A percentile compares a stretch with the other conserved stretches of the same genome.
These are phyloP conservation scores for Prillingera fragicola DNA, from an alignment of 1,284 basidiomycete species.

Conservation along the genomic window DNA sequence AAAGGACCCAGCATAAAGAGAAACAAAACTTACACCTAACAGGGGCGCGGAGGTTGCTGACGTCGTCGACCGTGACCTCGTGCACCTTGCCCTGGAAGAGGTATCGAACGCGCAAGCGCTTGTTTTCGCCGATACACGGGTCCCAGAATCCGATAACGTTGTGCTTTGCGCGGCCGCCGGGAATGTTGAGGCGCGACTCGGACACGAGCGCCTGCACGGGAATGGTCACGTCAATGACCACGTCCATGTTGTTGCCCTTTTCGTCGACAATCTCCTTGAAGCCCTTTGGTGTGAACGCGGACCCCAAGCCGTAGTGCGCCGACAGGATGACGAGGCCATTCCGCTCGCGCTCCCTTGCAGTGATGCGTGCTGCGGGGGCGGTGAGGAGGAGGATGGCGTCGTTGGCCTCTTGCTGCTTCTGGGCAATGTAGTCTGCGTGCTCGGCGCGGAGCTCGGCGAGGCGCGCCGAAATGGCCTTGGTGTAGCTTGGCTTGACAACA, in stretches of 20 bases:
- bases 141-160: conserved; percentile 48
- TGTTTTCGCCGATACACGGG: conserved; percentile 47
- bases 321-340: conserved; percentile 67
- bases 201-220: conserved; percentile 76
- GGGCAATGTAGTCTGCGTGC: conserved; percentile 58
- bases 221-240: conserved; percentile 65
- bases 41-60: conserved; percentile 65
- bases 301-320: conserved; percentile 59
- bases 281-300: conserved; percentile 48
- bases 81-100: conserved; percentile 68
- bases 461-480: too few species aligned
- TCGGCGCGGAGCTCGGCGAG: conserved; percentile 55
- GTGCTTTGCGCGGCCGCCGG: conserved; percentile 59
- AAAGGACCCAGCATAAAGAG: background rate
- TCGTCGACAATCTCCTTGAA: conserved; percentile 44
- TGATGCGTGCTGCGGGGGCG: too few species aligned
- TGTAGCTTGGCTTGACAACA: conserved; percentile 1
- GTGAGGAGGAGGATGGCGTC: conserved; percentile 51
- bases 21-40: conserved; percentile 53
- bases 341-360: conserved; percentile 48
- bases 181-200: conserved; percentile 71
- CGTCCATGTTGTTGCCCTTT: conserved; percentile 48
- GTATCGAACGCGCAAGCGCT: conserved; percentile 65
- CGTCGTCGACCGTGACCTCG: conserved; percentile 69
- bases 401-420: conserved; percentile 56